phyloP scores from a whole-genome alignment of 2,329 filamentous ascomycete species.

The Exophiala sideris region DNA sequence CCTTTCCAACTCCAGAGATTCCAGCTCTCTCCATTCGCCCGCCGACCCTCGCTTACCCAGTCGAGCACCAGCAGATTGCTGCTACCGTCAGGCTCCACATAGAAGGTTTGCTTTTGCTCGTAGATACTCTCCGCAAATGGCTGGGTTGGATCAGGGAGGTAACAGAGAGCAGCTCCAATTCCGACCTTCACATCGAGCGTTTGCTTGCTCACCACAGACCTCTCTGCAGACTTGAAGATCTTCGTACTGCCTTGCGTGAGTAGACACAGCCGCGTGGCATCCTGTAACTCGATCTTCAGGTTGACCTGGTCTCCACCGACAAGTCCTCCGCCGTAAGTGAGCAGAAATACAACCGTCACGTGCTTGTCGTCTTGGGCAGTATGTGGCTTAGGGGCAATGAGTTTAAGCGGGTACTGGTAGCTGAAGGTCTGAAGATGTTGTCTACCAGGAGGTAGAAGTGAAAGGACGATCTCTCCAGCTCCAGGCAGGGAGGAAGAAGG shows the following conservation, averaged over 20 bases:
- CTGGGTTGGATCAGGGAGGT: constrained; percentile 87
- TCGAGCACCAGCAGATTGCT: constrained; percentile 76
- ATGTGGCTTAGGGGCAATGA: constrained; percentile 74
- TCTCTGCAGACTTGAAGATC: constrained; percentile 75
- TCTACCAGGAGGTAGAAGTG: constrained; percentile 65
- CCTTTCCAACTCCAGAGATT: constrained; percentile 74
- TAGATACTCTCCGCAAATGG: constrained; percentile 84
- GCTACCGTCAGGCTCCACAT: constrained; percentile 46
- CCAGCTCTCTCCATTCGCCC: constrained; percentile 85
- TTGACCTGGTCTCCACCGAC: constrained; percentile 81
- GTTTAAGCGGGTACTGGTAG: constrained; percentile 92
- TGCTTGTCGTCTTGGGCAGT: constrained; percentile 51
- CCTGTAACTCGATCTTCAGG: constrained; percentile 64
- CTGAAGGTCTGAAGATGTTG: constrained; percentile 71
- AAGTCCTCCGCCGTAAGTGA: constrained; percentile 92
- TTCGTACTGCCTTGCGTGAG: constrained; percentile 81
- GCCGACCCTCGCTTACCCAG: constrained; percentile 88
- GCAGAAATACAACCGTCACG: constrained; percentile 65
- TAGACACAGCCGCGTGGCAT: constrained; percentile 62
- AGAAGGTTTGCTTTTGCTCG: constrained; percentile 78
- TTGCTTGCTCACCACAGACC: constrained; percentile 41
- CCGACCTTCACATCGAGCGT: constrained; percentile 48
- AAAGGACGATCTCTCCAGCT: constrained; percentile 71
- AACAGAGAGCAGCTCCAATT: constrained; percentile 53
- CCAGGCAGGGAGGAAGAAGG: constrained; percentile 71